phyloP scores from a whole-genome alignment of 306 rosid species.

The Quercus dentata region DNA sequence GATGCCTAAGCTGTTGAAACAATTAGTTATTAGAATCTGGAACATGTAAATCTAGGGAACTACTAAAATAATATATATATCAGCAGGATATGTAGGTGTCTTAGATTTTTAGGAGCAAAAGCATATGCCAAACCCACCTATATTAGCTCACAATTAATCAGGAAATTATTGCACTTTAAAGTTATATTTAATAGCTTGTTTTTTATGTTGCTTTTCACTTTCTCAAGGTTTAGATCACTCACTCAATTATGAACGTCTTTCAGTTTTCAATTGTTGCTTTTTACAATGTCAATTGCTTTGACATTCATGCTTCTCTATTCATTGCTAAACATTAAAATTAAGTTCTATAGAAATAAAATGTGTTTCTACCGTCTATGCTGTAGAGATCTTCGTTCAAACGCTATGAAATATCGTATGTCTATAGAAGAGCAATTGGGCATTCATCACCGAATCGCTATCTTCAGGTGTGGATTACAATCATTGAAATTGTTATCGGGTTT shows the following conservation, averaged over 20 bases:
- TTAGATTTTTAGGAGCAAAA: background rate
- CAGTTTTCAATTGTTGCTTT: background rate
- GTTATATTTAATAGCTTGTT: background rate
- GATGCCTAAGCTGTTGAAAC: no score
- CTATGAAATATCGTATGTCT: conserved; percentile 74
- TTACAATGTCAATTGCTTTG: background rate
- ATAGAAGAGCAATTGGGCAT: conserved; percentile 91
- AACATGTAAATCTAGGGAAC: no score
- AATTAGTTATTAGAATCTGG: no score
- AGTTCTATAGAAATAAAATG: conserved; percentile 15
- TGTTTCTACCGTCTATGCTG: conserved; percentile 22
- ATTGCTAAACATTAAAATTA: conserved; percentile 5
- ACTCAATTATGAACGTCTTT: background rate
- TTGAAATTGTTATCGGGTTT: background rate
- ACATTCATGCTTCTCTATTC: conserved; percentile 13
- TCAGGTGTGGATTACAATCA: conserved; percentile 53
- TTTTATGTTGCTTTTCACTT: background rate
- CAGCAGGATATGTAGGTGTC: background rate
- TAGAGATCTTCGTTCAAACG: conserved; percentile 90
- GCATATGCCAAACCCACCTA: background rate
- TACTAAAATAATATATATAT: no score
- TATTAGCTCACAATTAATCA: background rate
- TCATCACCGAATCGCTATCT: conserved; percentile 90
- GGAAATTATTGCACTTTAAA: background rate
- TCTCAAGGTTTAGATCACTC: background rate